These are phyloP conservation scores for Saccharomycopsis lassenensis DNA, from an alignment of 805 yeast species.

Conservation along the genomic window DNA sequence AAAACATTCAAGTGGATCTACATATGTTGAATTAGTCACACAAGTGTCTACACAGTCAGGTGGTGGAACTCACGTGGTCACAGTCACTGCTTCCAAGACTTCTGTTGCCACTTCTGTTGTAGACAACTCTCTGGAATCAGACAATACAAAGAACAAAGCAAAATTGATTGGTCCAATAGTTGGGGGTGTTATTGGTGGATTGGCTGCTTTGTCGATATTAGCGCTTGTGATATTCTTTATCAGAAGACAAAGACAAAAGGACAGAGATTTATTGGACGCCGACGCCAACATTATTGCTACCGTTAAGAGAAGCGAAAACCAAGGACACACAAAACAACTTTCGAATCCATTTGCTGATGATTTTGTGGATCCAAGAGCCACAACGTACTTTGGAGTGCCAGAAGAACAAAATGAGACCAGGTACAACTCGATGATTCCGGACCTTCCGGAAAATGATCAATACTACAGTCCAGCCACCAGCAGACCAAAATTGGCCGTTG, in stretches of 20 bases:
- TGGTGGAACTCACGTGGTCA: constrained; percentile 16
- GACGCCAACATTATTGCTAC: constrained; percentile 18
- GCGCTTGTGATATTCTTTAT: constrained; percentile 16
- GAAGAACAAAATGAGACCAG: neutral
- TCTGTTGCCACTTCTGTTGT: constrained; percentile 17
- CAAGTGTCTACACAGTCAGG: constrained; percentile 13
- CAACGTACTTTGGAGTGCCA: constrained; percentile 2
- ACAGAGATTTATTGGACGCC: constrained; percentile 18
- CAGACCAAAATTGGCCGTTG: constrained; percentile 13
- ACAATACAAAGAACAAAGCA: constrained; percentile 10
- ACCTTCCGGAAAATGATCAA: constrained; percentile 4
- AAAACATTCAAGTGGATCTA: constrained; percentile 4
- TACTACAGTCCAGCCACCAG: constrained; percentile 2
- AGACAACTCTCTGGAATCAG: neutral
- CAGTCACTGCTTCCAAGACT: constrained; percentile 14
- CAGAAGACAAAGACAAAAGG: constrained; percentile 18
- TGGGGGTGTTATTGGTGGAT: constrained; percentile 18
- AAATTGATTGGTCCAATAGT: constrained; percentile 18
- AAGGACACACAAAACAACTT: constrained; percentile 8
- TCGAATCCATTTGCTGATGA: constrained; percentile 19
- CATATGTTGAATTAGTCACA: constrained; percentile 14
- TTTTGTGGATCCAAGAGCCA: constrained; percentile 10
- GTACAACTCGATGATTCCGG: neutral
- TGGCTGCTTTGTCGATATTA: constrained; percentile 16
- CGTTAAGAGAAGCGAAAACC: constrained; percentile 14